Percentiles rank a stretch among this genome's conserved stretches.
These are phyloP conservation scores for Hyaloperonospora arabidopsidis DNA, from an alignment of 352 stramenopile species.

Conservation along the genomic window DNA sequence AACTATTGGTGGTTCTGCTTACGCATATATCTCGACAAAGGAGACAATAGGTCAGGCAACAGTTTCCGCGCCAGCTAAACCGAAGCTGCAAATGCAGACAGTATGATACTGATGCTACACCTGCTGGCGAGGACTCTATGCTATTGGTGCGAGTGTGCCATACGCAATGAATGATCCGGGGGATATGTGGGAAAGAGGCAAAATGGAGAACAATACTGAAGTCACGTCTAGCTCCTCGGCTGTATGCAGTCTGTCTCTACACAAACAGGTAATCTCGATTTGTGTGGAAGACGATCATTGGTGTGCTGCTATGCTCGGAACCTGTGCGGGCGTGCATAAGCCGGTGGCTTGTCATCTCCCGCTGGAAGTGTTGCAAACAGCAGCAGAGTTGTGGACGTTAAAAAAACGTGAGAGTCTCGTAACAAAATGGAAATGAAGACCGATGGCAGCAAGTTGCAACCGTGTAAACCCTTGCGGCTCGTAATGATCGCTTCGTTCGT, in stretches of 20 bases:
- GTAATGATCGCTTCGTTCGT: too few relatives aligned
- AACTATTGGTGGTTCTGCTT: constrained; percentile 51
- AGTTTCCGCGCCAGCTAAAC: constrained; percentile 29
- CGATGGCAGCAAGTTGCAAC: constrained; percentile 49
- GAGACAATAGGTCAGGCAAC: constrained; percentile 55
- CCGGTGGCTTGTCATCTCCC: constrained; percentile 33
- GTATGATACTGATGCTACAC: constrained; percentile 12
- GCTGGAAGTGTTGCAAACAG: constrained; percentile 40
- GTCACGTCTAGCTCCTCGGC: not conserved
- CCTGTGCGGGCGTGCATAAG: constrained; percentile 28
- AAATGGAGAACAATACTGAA: constrained; percentile 8
- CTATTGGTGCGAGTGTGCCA: constrained; percentile 5
- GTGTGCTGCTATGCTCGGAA: constrained; percentile 13
- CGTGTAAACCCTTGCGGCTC: constrained; percentile 13
- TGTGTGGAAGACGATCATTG: constrained; percentile 1
- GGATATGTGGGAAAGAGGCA: not conserved
- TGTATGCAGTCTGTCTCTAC: too few relatives aligned
- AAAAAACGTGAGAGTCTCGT: constrained; percentile 45
- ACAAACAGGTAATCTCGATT: too few relatives aligned
- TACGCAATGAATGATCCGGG: constrained; percentile 6
- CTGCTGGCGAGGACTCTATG: constrained; percentile 4
- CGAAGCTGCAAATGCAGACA: constrained; percentile 20
- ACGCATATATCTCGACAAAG: constrained; percentile 71
- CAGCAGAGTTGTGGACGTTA: constrained; percentile 43
- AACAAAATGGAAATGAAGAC: constrained; percentile 62